Base-by-base conservation (phyloP, 2,329 filamentous ascomycete genomes). In the Phaeosphaeriaceae sp. region DNA sequence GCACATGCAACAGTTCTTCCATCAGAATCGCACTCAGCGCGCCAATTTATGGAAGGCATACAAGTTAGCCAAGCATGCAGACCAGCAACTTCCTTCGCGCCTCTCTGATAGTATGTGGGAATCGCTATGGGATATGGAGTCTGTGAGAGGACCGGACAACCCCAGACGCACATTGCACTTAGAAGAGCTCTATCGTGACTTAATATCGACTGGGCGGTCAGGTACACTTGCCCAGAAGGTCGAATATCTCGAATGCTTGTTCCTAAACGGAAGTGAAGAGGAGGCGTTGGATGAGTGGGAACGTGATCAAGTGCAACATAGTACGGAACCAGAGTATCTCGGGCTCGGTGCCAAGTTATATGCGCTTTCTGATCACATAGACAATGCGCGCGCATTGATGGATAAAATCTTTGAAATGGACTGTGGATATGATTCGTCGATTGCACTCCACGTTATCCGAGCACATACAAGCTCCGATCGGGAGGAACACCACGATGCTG, bases 381-480 rank as follows among this genome's bases (percentile, higher is more conserved):
- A 82, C 21, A 79, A 82, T 48, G 87, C 87, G 2, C 76, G 84
- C 43, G 71, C 80, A 37, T 79, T 84, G 13, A 79, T 83, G 50
- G 76, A 81, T 41, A 79, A 76, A 40, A 77, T 88, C 2, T 74
- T 86, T 9, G 69, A 78, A 2, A 64, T 72, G 3, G 61, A 74
- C 16, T 74, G 79, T 12, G 63, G 76, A 2, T 75, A 72, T 43
- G 79, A 86, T 47, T 74, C 81, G 16, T 80, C 84, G 5, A 79
- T 87, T 35, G 71, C 88, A 46, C 74, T 92, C 52, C 83, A 85
- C 12, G 79, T 94, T n/a, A 87, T 95, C 48, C 80, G 82, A 32
- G 83, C 87, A 6, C 87, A 84, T 71, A 84, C 84, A 1, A 79
- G 76, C 33, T 77, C 82, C 11, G 65, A 79, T 4, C 76, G 40